Evolutionary conservation across 352 stramenopile species (phyloP).

Genomic region (Phytophthora cryptogea): DNA sequence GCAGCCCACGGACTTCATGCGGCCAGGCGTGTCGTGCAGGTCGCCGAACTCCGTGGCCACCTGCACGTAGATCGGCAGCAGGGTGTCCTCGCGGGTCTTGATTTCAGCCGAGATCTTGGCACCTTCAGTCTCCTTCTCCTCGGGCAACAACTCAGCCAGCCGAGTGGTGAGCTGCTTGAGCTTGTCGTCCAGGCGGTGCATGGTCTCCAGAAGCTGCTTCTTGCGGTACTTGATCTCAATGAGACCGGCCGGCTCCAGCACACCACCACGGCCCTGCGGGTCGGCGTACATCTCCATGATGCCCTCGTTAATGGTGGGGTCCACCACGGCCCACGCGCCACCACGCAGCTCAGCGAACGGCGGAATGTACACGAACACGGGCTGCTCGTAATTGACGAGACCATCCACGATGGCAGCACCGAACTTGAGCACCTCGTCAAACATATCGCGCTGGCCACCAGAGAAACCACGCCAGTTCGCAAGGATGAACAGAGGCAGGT

Average conservation of each 20-base stretch:
- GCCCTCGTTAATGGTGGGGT: slow-evolving; percentile 99
- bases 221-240: slow-evolving; percentile 99
- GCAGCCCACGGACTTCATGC: slow-evolving; percentile 99
- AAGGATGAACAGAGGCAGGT: slow-evolving; percentile 99
- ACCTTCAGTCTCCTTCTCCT: slow-evolving; percentile 50
- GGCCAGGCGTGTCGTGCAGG: slow-evolving; percentile 99
- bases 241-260: slow-evolving; percentile 98
- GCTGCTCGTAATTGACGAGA: slow-evolving; percentile 98
- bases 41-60: slow-evolving; percentile 99
- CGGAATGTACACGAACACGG: slow-evolving; percentile 99
- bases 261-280: slow-evolving; percentile 92
- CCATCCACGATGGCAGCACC: slow-evolving; percentile 99
- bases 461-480: slow-evolving; percentile 99
- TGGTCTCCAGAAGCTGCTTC: slow-evolving; percentile 96
- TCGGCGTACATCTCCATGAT: slow-evolving; percentile 99
- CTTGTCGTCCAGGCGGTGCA: slow-evolving; percentile 97
- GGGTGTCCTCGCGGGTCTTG: slow-evolving; percentile 88
- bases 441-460: slow-evolving; percentile 99
- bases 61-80: slow-evolving; percentile 98
- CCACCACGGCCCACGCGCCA: slow-evolving; percentile 99
- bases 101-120: slow-evolving; percentile 91
- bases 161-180: slow-evolving; percentile 83
- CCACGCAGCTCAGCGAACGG: slow-evolving; percentile 98
- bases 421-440: slow-evolving; percentile 99
- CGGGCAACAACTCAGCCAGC: slow-evolving; percentile 61